Evolutionary conservation across 768 basidiomycete genomes (phyloP).

Genomic region (Leccinum incarnatum): DNA sequence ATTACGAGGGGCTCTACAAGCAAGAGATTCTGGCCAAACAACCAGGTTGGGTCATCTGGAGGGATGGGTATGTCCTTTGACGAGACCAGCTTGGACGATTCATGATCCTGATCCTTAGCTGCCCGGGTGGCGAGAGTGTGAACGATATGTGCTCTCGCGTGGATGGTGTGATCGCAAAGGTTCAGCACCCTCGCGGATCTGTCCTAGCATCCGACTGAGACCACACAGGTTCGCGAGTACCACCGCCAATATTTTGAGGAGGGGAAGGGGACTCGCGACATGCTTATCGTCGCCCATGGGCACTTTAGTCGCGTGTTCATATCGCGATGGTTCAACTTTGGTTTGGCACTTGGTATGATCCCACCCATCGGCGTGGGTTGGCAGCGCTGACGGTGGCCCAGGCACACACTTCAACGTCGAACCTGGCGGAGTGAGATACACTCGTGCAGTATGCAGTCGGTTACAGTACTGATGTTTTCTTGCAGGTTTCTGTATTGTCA

Average conservation of each 20-base stretch:
- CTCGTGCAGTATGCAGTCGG: not conserved
- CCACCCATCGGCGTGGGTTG: not conserved
- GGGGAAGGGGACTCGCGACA: slow-evolving; percentile 65
- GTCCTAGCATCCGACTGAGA: slow-evolving; percentile 6
- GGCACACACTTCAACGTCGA: slow-evolving; percentile 84
- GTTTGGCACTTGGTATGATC: slow-evolving; percentile 51
- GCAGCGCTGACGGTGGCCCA: slow-evolving; percentile 25
- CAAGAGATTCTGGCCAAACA: slow-evolving; percentile 69
- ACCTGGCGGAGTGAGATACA: slow-evolving; percentile 64
- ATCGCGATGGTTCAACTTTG: slow-evolving; percentile 77
- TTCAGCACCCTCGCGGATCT: slow-evolving; percentile 29
- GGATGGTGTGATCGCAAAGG: slow-evolving; percentile 72
- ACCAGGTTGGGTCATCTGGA: slow-evolving; percentile 79
- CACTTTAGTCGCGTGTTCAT: slow-evolving; percentile 77
- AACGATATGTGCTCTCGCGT: slow-evolving; percentile 78
- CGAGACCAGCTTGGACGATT: not conserved
- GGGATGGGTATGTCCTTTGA: slow-evolving; percentile 57
- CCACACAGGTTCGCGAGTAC: slow-evolving; percentile 61
- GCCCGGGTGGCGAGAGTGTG: slow-evolving; percentile 84
- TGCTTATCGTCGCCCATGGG: slow-evolving; percentile 88
- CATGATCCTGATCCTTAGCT: slow-evolving; percentile 42
- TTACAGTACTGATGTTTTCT: slow-evolving; percentile 6
- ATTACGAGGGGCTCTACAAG: slow-evolving; percentile 81
- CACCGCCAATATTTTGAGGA: slow-evolving; percentile 70
- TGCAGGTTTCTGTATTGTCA: slow-evolving; percentile 70